Evolutionary conservation across 1,139 yeast species (phyloP).

Genomic region (Sugiyamaella pinicola): DNA sequence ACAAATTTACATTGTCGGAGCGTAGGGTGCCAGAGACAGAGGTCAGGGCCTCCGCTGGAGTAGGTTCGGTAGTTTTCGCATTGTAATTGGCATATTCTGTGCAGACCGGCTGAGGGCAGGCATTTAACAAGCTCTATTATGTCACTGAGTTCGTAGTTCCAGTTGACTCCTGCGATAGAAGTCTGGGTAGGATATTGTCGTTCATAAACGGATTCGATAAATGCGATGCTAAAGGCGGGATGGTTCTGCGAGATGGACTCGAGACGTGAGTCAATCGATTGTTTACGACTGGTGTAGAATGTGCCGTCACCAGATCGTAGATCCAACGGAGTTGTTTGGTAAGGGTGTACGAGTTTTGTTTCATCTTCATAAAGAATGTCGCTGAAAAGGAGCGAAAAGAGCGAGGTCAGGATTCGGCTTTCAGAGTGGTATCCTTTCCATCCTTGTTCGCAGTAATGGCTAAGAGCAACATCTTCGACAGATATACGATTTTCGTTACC

Average conservation of each 20-base stretch:
- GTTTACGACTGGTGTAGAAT: conserved; percentile 31
- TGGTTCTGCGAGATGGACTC: conserved; percentile 12
- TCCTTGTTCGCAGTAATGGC: conserved; percentile 37
- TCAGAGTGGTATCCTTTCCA: conserved; percentile 45
- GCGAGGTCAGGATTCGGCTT: conserved; percentile 39
- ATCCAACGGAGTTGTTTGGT: conserved; percentile 42
- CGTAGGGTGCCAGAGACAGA: conserved; percentile 40
- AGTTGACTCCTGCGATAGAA: conserved; percentile 39
- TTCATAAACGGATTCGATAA: conserved; percentile 20
- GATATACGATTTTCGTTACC: conserved; percentile 24
- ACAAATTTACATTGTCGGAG: conserved; percentile 34
- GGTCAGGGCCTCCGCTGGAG: conserved; percentile 44
- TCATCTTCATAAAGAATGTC: conserved; percentile 38
- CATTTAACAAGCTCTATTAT: conserved; percentile 37
- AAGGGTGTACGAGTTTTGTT: conserved; percentile 40
- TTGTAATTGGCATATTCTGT: conserved; percentile 36
- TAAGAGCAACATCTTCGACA: conserved; percentile 43
- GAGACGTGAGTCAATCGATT: conserved; percentile 31
- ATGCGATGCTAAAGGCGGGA: conserved; percentile 20
- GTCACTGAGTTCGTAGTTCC: conserved; percentile 38
- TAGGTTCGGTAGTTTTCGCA: conserved; percentile 38
- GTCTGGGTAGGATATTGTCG: conserved; percentile 26
- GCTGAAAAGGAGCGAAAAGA: conserved; percentile 40
- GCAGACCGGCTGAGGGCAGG: conserved; percentile 34
- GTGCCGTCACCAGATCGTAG: conserved; percentile 28